These are phyloP conservation scores for Pilatotrama ljubarskyi DNA, from an alignment of 768 basidiomycete species.

Conservation along the genomic window DNA sequence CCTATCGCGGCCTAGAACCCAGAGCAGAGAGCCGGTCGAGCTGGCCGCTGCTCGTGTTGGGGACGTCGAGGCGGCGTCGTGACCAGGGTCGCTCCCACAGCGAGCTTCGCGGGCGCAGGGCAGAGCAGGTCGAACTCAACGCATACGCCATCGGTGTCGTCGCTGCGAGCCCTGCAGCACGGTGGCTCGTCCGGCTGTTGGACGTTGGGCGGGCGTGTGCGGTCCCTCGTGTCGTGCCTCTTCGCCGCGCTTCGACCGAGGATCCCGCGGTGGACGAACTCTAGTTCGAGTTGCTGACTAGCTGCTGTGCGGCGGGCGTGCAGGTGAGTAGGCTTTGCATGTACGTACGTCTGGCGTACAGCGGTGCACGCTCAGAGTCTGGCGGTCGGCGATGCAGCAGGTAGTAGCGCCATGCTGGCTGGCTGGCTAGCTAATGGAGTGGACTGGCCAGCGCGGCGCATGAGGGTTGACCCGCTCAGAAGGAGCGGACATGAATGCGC, in stretches of 20 bases:
- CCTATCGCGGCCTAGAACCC: neutral
- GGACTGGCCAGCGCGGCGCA: neutral
- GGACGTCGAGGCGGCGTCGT: neutral
- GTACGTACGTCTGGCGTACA: neutral
- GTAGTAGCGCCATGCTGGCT: neutral
- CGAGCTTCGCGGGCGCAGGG: neutral
- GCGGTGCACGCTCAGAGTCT: neutral
- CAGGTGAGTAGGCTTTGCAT: too few species aligned
- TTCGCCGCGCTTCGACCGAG: constrained; percentile 8
- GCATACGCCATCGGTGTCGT: neutral
- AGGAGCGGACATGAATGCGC: constrained; percentile 11
- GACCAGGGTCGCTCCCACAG: neutral
- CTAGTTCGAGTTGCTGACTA: too few species aligned
- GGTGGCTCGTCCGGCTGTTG: neutral
- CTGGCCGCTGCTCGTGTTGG: too few species aligned
- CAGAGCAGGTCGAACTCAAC: neutral
- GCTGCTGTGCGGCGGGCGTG: too few species aligned
- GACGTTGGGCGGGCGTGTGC: neutral
- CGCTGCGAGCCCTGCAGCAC: neutral
- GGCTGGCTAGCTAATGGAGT: neutral
- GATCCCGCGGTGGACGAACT: constrained; percentile 8
- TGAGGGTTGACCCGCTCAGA: neutral
- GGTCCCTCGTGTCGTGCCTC: neutral
- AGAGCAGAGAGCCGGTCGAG: too few species aligned
- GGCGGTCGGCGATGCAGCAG: neutral